Evolutionary conservation across 805 yeast species (phyloP).

Genomic region (Groenewaldozyma salmanticensis): DNA sequence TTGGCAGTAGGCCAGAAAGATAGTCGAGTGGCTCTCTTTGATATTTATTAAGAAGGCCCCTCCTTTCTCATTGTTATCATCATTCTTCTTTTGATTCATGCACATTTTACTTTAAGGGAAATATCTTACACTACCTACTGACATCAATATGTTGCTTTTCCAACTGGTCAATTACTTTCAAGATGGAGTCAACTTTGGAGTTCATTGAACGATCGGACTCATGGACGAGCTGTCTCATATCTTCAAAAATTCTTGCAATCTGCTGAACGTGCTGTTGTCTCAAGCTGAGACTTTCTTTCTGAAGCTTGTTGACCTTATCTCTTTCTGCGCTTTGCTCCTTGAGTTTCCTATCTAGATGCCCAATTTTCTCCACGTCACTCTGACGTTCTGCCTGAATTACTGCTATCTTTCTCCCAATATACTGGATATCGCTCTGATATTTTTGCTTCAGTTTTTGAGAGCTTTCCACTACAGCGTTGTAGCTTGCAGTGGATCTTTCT

Average conservation of each 20-base stretch:
- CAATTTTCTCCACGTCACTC: conserved; percentile 9
- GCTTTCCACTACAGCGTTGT: conserved; percentile 42
- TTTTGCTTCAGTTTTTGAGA: conserved; percentile 45
- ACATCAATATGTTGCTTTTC: background rate
- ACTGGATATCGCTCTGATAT: conserved; percentile 45
- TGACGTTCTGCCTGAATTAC: conserved; percentile 9
- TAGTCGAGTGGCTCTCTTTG: conserved; percentile 40
- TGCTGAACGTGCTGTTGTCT: conserved; percentile 13
- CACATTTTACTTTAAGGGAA: background rate
- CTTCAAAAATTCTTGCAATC: conserved; percentile 11
- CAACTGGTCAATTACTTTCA: conserved; percentile 10
- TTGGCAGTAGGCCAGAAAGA: conserved; percentile 47
- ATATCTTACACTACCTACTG: background rate
- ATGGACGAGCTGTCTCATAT: conserved; percentile 10
- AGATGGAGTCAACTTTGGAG: conserved; percentile 9
- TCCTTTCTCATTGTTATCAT: background rate
- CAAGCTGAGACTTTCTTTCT: conserved; percentile 6
- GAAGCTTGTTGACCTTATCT: conserved; percentile 8
- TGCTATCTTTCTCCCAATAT: conserved; percentile 17
- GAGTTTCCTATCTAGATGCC: conserved; percentile 15
- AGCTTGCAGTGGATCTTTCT: conserved; percentile 41
- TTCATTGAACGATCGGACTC: conserved; percentile 12
- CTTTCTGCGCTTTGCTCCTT: conserved; percentile 9
- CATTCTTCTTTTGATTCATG: background rate
- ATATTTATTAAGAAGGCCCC: conserved; percentile 10